Evolutionary conservation across 2,329 filamentous ascomycete genomes (phyloP).

Genomic region (Penicillium decumbens): DNA sequence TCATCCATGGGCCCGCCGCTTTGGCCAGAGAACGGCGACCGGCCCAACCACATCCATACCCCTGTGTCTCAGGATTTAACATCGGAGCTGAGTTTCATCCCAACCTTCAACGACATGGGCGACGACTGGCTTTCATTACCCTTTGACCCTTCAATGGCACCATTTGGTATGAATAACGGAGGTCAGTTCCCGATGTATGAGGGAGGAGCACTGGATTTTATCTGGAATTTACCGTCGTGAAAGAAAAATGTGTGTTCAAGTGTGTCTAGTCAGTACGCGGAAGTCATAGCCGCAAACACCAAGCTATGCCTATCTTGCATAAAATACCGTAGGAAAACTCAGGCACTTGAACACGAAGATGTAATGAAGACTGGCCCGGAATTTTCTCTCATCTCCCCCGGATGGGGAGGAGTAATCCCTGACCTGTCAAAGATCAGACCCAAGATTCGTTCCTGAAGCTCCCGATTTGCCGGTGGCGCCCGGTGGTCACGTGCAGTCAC

Average conservation of each 20-base stretch:
- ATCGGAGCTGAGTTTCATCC: conserved; percentile 28
- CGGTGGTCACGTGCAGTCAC: conserved; percentile 13
- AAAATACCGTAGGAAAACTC: not conserved
- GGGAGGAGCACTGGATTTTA: conserved; percentile 40
- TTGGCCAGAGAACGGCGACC: conserved; percentile 24
- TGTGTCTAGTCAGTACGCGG: not conserved
- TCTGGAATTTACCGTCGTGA: conserved; percentile 42
- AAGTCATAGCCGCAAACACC: not conserved
- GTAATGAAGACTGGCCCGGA: conserved; percentile 2
- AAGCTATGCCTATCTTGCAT: not conserved
- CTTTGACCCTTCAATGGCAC: conserved; percentile 44
- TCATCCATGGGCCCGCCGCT: conserved; percentile 31
- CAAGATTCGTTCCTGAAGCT: conserved; percentile 10
- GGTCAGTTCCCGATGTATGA: conserved; percentile 41
- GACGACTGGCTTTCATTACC: conserved; percentile 44
- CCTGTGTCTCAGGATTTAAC: conserved; percentile 24
- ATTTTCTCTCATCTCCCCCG: conserved; percentile 10
- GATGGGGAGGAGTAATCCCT: conserved; percentile 2
- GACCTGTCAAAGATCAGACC: not conserved
- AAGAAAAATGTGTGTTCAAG: not conserved
- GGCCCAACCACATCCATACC: conserved; percentile 16
- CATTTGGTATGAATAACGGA: conserved; percentile 37
- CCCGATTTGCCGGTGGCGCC: conserved; percentile 13
- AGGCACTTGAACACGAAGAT: not conserved
- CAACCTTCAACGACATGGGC: conserved; percentile 29